Percentiles rank a stretch among this genome's conserved stretches.
Conservation (phyloP, 176 grass and related monocot species). For the Ensete ventricosum region DNA sequence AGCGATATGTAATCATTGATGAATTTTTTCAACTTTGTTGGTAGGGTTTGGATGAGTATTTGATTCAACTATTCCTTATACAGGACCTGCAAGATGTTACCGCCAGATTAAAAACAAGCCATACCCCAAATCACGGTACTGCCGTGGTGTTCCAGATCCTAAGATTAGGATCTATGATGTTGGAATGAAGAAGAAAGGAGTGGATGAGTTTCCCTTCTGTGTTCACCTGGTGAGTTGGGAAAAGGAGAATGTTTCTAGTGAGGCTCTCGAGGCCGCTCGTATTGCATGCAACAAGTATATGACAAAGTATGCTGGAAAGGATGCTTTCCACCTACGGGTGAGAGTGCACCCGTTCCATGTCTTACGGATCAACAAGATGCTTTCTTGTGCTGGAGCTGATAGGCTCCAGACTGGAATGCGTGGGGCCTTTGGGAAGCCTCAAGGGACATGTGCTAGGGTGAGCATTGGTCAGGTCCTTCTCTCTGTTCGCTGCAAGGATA, state of each 20-base stretch:
- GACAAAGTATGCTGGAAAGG: neutral
- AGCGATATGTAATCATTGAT: too few relatives aligned
- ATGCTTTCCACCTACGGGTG: conserved; percentile 1
- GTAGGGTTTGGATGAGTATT: too few relatives aligned
- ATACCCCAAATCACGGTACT: neutral
- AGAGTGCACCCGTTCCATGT: neutral
- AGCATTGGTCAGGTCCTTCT: neutral
- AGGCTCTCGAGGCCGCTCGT: neutral
- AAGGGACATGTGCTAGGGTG: neutral
- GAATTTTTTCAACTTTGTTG: too few relatives aligned
- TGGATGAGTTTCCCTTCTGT: conserved; percentile 1
- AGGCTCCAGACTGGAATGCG: neutral
- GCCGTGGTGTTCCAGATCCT: conserved; percentile 1
- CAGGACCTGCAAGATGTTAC: neutral
- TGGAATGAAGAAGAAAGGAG: conserved; percentile 2
- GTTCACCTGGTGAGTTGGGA: neutral
- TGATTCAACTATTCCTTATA: neutral
- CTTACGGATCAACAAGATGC: neutral
- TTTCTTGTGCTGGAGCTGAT: conserved; percentile 3
- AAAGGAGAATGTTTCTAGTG: neutral
- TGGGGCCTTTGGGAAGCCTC: neutral
- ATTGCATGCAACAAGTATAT: conserved; percentile 2
- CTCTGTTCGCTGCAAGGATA: neutral
- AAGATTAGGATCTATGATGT: conserved; percentile 7
- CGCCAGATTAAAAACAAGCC: conserved; percentile 1